Conservation (phyloP, 108 stramenopile genomes). For the Pseudonitzschia pungens region DNA sequence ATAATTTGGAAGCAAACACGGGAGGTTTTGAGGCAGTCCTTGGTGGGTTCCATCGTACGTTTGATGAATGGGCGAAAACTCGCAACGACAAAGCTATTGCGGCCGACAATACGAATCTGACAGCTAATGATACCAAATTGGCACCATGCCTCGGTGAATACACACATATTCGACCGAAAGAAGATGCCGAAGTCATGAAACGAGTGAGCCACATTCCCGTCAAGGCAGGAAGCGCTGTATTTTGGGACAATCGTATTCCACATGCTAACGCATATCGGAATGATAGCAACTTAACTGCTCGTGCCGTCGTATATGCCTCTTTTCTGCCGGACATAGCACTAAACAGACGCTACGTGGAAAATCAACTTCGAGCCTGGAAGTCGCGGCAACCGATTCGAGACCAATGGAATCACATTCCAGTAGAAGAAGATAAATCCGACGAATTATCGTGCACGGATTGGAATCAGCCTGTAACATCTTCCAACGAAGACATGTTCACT, state of each 20-base stretch:
- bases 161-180: constrained; percentile 83
- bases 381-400: constrained; percentile 40
- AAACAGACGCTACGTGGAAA: constrained; percentile 70
- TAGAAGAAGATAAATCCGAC: neutral
- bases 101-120: constrained; percentile 14
- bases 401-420: constrained; percentile 54
- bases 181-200: constrained; percentile 72
- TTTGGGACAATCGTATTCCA: constrained; percentile 92
- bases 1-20: constrained; percentile 67
- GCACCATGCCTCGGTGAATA: constrained; percentile 89
- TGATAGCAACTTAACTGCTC: constrained; percentile 40
- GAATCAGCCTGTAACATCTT: neutral
- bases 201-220: constrained; percentile 77
- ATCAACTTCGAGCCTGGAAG: constrained; percentile 61
- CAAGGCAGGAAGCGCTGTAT: constrained; percentile 79
- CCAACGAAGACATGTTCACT: neutral
- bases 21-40: constrained; percentile 91
- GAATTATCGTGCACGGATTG: neutral
- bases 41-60: constrained; percentile 88
- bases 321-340: constrained; percentile 81
- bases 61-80: constrained; percentile 64
- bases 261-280: constrained; percentile 88
- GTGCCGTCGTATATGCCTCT: constrained; percentile 86
- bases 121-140: constrained; percentile 8
- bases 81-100: constrained; percentile 30